Evolutionary conservation across 75 land plant species (phyloP).

Genomic region (Sequoia sempervirens): DNA sequence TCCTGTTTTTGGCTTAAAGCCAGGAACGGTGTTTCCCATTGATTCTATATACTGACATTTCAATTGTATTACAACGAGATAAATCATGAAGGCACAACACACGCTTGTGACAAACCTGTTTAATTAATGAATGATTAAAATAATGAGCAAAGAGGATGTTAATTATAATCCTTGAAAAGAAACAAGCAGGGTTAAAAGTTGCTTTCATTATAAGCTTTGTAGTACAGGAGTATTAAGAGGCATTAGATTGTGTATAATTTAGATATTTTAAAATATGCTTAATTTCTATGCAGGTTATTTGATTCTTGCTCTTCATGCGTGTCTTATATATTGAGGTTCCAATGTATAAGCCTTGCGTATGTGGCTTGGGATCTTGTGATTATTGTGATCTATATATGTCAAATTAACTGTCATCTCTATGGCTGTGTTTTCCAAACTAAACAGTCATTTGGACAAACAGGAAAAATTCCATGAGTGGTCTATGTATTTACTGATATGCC

Average conservation of each 20-base stretch:
- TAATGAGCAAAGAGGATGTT: background rate
- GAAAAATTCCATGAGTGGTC: background rate
- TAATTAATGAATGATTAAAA: background rate
- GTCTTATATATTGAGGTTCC: background rate
- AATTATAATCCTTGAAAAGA: background rate
- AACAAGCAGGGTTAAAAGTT: background rate
- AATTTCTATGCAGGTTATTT: background rate
- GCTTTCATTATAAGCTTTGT: background rate
- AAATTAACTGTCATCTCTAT: background rate
- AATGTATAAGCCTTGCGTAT: background rate
- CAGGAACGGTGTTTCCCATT: background rate
- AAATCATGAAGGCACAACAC: background rate
- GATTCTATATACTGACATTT: background rate
- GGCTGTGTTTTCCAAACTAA: background rate
- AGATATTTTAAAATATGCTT: background rate
- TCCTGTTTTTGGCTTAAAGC: background rate
- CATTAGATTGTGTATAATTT: background rate
- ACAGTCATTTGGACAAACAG: too few relatives aligned
- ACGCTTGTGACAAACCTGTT: background rate
- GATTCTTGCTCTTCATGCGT: background rate
- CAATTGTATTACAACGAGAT: background rate
- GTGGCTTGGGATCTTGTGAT: background rate
- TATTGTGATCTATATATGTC: background rate
- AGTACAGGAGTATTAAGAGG: background rate
- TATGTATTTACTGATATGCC: background rate